Percentiles rank a stretch among this genome's conserved stretches.
These are phyloP conservation scores for Mucor sp. DNA, from an alignment of 371 early-diverging fungal genomes.

Conservation along the genomic window DNA sequence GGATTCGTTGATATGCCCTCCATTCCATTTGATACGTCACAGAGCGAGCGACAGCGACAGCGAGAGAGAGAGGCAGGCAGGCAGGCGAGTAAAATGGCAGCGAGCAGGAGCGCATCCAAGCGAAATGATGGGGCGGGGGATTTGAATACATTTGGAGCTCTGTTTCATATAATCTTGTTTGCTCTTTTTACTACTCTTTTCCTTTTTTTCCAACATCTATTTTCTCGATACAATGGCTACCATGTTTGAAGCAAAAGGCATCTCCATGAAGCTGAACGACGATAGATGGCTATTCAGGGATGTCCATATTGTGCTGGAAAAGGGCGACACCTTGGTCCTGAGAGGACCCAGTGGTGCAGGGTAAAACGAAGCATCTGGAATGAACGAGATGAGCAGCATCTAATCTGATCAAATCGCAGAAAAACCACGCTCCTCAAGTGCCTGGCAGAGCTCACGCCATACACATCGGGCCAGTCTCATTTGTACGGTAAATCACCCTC, in stretches of 20 bases:
- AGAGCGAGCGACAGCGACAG: not conserved
- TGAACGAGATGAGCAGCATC: not conserved
- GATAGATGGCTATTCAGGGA: conserved; percentile 67
- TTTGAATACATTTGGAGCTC: not conserved
- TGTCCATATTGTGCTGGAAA: conserved; percentile 52
- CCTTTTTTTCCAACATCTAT: not conserved
- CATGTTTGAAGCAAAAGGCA: conserved; percentile 21
- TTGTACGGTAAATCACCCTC: conserved; percentile 64
- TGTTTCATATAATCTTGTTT: conserved; percentile 2
- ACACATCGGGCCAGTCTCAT: conserved; percentile 61
- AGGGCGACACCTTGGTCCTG: conserved; percentile 63
- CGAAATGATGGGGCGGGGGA: not conserved
- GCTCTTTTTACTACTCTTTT: conserved; percentile 5
- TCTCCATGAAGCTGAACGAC: conserved; percentile 37
- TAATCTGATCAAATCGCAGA: conserved; percentile 35
- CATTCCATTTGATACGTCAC: not conserved
- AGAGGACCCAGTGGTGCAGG: conserved; percentile 79
- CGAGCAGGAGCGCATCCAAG: not conserved
- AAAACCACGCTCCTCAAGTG: conserved; percentile 88
- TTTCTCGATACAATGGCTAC: conserved; percentile 6
- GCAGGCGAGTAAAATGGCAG: too few relatives aligned
- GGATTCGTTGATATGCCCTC: not conserved
- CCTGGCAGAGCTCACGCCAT: conserved; percentile 71
- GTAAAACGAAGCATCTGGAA: conserved; percentile 31
- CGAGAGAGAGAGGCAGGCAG: not conserved